Evolutionary conservation across 305 asterid genomes (phyloP), one percentile per base, ranked within the genome.

Genomic region (Striga hermonthica): DNA sequence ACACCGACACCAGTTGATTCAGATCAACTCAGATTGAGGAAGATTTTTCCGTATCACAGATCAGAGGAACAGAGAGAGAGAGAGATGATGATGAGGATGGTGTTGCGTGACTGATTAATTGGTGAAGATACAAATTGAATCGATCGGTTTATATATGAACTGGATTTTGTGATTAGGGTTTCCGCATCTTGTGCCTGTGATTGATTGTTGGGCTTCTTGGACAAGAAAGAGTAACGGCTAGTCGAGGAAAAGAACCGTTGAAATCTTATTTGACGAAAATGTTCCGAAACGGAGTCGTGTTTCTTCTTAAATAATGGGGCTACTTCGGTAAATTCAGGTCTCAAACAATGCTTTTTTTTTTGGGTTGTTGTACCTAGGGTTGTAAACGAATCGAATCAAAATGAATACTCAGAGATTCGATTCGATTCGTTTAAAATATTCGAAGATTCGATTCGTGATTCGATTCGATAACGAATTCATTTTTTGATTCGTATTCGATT

Each of bases 191-290:
- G 40, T 50, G 60, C 41, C 34, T 7, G 65, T 7, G 65, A 15
- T 35, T 11, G 22, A 16, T 65, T 8, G 38, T 65, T 65, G 14
- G 36, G 57, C 6, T 50, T 6, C 41, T 39, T 8, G 50, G 8
- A 9, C 28, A 16, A 14, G n/a, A 9, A 38, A 16, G 35, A 48
- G 39, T 16, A 75, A 76, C 83, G 79, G 83, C 79, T 73, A 16
- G 59, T 54, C n/a, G 15, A 47, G 53, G 60, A 59, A 66, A 55
- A 72, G 74, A 70, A 70, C 77, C 83, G 83, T 79, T 76, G 81
- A 62, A 44, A 67, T 57, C 63, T 64, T 22, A 13, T 40, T 45
- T 66, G 72, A 63, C 81, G 74, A 73, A 72, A 70, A 59, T 70
- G 73, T 69, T 76, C 35, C 43, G 31, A 22, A 22, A 22, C 14